These are phyloP conservation scores for Arthonia radiata DNA, from an alignment of 495 filamentous ascomycete species.

Conservation along the genomic window DNA sequence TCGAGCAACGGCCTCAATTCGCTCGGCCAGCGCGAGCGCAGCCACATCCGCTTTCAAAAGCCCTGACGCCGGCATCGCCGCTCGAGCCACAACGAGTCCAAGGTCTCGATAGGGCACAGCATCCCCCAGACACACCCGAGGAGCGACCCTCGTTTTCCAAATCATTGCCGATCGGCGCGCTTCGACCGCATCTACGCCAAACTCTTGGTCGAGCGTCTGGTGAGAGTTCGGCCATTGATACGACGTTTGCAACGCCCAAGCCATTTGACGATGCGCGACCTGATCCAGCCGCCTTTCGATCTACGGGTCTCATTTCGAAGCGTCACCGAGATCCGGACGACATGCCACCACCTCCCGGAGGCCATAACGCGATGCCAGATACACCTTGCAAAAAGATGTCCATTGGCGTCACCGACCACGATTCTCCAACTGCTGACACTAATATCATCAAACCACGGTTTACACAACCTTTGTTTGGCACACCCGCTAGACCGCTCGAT, in stretches of 20 bases:
- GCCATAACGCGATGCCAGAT: constrained; percentile 42
- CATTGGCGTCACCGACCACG: constrained; percentile 11
- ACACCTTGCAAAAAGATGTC: constrained; percentile 80
- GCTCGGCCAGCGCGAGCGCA: constrained; percentile 18
- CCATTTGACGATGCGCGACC: constrained; percentile 68
- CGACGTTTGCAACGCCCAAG: constrained; percentile 54
- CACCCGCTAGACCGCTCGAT: constrained; percentile 37
- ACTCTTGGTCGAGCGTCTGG: constrained; percentile 14
- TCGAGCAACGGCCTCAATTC: constrained; percentile 11
- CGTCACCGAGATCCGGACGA: constrained; percentile 35
- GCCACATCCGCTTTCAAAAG: constrained; percentile 67
- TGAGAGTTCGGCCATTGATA: constrained; percentile 19
- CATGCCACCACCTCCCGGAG: constrained; percentile 26
- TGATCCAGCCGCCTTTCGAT: constrained; percentile 68
- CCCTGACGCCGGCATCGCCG: constrained; percentile 64
- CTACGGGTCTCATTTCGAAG: constrained; percentile 85
- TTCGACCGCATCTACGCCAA: constrained; percentile 18
- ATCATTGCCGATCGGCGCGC: constrained; percentile 47
- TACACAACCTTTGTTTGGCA: constrained; percentile 34
- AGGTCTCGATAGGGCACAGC: constrained; percentile 30
- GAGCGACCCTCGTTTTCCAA: constrained; percentile 47
- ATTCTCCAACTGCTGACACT: constrained; percentile 25
- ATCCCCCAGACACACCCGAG: constrained; percentile 10
- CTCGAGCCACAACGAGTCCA: constrained; percentile 45
- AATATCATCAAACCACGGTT: constrained; percentile 20